Base-by-base conservation (phyloP, 495 filamentous ascomycete genomes). In the Daldinia grandis region DNA sequence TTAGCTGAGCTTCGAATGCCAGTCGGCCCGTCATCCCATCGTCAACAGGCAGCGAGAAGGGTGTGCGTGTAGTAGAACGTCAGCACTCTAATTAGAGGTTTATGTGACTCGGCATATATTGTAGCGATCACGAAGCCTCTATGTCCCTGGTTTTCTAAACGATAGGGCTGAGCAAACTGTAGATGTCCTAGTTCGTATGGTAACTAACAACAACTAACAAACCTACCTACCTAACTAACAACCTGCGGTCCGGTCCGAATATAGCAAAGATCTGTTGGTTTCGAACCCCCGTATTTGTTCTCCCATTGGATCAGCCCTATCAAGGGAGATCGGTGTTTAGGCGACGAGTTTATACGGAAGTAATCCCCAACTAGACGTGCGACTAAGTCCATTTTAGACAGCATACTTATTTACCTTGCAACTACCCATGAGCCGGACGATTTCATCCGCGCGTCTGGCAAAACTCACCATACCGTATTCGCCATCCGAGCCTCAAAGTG, bases 361-460 rank as follows among this genome's bases (percentile, higher is more conserved):
- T 10, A 1, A 24, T 14, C 42, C 1, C 19, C 19, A 14, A 14
- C 35, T 38, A 14, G 49, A 6, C 24, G 28, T 53, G 4, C 24
- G 17, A 37, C 53, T 19, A 5, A n/a, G n/a, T 30, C 28, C 30
- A 56, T 56, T 56, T 56, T 53, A 64, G 59, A 62, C 54, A 60
- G 49, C 42, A 21, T 24, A 7, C 38, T 19, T 38, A 4, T 40
- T 44, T 17, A 37, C 51, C 27, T 42, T 49, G 19, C 24, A 42
- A 42, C 44, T 58, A 64, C 27, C 30, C 40, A 54, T 1, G 7
- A 21, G 14, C 28, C 15, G 8, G 28, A 61, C 14, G 44, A 47
- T 50, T 35, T 33, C 65, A 69, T 68, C 61, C 70, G 70, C 70
- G 70, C 70, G 70, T 44, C 58, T 73, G 51, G 68, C 56, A 25